A percentile compares a stretch with the other conserved stretches of the same genome.
Evolutionary conservation across 2,329 filamentous ascomycete genomes (phyloP).

Genomic region (Aureobasidium sp.): DNA sequence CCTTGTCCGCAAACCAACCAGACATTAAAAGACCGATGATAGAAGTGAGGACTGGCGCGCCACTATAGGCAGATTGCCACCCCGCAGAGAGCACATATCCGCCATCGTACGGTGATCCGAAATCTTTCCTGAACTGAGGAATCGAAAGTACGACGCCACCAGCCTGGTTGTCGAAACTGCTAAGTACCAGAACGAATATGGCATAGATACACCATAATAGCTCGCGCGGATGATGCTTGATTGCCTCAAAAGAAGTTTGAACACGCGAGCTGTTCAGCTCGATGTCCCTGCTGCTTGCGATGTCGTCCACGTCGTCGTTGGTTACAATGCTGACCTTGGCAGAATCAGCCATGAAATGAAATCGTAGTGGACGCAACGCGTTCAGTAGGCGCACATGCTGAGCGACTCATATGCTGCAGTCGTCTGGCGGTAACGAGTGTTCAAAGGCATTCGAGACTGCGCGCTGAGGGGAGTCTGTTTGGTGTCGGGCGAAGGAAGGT

Average conservation of each 20-base stretch:
- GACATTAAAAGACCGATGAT: constrained; percentile 31
- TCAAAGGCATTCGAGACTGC: not conserved
- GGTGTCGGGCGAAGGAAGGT: constrained; percentile 6
- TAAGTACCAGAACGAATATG: constrained; percentile 35
- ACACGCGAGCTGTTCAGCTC: not conserved
- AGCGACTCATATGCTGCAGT: not conserved
- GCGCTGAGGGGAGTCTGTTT: not conserved
- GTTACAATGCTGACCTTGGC: not conserved
- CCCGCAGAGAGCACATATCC: constrained; percentile 36
- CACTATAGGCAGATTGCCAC: constrained; percentile 42
- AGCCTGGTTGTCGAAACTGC: constrained; percentile 39
- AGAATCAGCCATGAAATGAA: not conserved
- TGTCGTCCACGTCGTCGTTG: not conserved
- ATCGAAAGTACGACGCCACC: constrained; percentile 37
- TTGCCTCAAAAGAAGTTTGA: constrained; percentile 17
- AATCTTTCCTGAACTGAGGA: constrained; percentile 42
- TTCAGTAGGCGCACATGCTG: not conserved
- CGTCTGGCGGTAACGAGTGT: not conserved
- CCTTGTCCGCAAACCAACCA: constrained; percentile 32
- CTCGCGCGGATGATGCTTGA: constrained; percentile 26
- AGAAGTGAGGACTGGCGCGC: constrained; percentile 35
- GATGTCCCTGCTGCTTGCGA: not conserved
- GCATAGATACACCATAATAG: constrained; percentile 35
- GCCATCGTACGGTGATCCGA: constrained; percentile 33
- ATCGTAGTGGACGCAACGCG: not conserved